These are phyloP conservation scores for Tylopilus subfusipes DNA, from an alignment of 768 basidiomycete species.

Conservation along the genomic window DNA sequence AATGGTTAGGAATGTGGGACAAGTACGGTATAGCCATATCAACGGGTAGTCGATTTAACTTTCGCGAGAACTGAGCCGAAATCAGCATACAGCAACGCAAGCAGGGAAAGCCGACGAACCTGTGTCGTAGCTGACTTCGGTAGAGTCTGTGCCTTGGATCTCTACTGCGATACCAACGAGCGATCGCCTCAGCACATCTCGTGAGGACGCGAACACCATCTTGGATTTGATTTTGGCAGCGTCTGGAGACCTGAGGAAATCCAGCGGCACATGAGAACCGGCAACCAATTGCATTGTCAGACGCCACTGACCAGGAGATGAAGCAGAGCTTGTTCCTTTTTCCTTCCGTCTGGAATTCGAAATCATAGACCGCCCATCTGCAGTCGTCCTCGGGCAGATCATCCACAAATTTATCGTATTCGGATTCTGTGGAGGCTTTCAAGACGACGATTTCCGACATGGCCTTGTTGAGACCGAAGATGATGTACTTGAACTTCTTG, in stretches of 20 bases:
- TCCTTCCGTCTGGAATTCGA: conserved; percentile 73
- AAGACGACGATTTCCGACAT: conserved; percentile 73
- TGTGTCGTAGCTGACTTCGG: conserved; percentile 67
- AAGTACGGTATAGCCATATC: conserved; percentile 13
- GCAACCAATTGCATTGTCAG: not conserved
- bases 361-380: conserved; percentile 89
- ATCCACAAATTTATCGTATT: conserved; percentile 71
- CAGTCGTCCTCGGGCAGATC: conserved; percentile 72
- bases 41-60: conserved; percentile 9
- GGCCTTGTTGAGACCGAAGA: conserved; percentile 61
- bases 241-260: conserved; percentile 77
- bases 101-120: conserved; percentile 42
- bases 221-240: conserved; percentile 79
- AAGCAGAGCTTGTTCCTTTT: conserved; percentile 89
- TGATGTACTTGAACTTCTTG: conserved; percentile 80
- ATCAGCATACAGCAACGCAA: conserved; percentile 4
- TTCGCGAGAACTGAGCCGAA: conserved; percentile 16
- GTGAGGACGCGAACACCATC: conserved; percentile 95
- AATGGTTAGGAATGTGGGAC: not conserved
- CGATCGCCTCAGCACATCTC: conserved; percentile 68
- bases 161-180: conserved; percentile 81
- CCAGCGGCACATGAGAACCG: not conserved
- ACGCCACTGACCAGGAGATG: conserved; percentile 71
- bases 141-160: conserved; percentile 78
- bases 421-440: conserved; percentile 46